Evolutionary conservation across 2,329 filamentous ascomycete species (phyloP), one percentile per base, ranked within the genome.

Genomic region (Aspergillus novoparasiticus): DNA sequence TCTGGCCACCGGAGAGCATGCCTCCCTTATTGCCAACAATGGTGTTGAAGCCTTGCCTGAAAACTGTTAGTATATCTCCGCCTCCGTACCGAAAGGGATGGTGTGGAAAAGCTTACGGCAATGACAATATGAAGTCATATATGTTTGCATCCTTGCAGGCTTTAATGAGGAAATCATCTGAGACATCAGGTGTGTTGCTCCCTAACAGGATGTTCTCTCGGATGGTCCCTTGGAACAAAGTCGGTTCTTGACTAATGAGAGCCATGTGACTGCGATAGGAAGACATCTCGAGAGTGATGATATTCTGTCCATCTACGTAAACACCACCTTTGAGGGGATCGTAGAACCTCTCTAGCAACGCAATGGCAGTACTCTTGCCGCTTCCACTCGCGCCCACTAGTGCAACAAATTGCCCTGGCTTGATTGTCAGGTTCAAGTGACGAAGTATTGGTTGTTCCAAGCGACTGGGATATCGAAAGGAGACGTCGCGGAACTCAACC

Each of bases 1-100:
- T 94, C 78, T 97, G 93, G n/a, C 93, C 93, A 74, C 93, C 93
- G 51, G 90, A 93, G 6, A 97, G 82, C 58, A 94, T 80, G 68
- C 93, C 92, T 6, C 92, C 93, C 64, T 92, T 86, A 75, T 95
- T 91, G 60, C 93, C 93, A 19, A 96, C 91, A 64, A 92, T 86
- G 0, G 93, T 96, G 68, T 93, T 84, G 70, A 96, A 96, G 11
- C 90, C 89, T 66, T 58, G 34, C 6, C 53, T 58, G 14, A 12
- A 23, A 16, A 26, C 34, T 2, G n/a, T 55, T 21, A 55, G 51
- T 23, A 23, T 12, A 30, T 19, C n/a, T 34, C 8, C 28, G 32
- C 2, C n/a, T 14, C 8, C 21, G 4, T 10, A 41, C n/a, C 2
- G 4, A 4, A 12, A 16, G 2, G 1, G 4, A 43, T 14, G 4